A percentile compares a stretch with the other conserved stretches of the same genome.
Conservation (phyloP, 73 alveolate species). For the Durusdinium trenchii region DNA sequence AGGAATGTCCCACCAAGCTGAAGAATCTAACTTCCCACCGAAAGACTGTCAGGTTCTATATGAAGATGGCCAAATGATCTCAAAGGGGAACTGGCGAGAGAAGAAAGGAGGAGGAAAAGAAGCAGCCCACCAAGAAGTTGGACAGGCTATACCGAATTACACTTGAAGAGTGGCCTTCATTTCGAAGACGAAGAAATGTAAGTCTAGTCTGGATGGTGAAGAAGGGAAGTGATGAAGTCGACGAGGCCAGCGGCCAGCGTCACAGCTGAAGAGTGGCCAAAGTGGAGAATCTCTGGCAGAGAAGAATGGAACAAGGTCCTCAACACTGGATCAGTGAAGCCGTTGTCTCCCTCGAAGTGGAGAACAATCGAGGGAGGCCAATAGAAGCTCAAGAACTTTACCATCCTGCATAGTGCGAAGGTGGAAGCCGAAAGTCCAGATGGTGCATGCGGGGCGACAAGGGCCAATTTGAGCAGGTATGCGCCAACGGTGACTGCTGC, state of each 20-base stretch:
- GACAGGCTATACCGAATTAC: background rate
- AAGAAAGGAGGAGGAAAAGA: background rate
- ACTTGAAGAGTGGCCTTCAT: background rate
- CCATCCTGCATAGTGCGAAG: background rate
- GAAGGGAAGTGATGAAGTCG: background rate
- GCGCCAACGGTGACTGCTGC: constrained; percentile 17
- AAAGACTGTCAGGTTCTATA: background rate
- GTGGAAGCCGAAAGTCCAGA: background rate
- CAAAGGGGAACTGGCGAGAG: background rate
- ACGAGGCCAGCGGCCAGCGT: background rate
- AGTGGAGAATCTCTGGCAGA: background rate
- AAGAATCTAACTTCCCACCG: background rate
- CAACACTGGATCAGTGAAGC: background rate
- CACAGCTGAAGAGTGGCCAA: background rate
- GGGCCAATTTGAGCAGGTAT: background rate
- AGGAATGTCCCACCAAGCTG: background rate
- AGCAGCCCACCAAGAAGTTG: background rate
- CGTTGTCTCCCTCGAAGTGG: background rate
- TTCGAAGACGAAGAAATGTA: too few species aligned
- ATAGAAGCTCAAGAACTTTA: background rate
- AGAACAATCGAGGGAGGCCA: background rate
- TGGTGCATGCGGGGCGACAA: too few species aligned
- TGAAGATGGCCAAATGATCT: background rate
- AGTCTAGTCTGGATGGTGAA: background rate
- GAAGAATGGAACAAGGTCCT: constrained; percentile 17